Evolutionary conservation across 139 green algal genomes (phyloP), one percentile per base, ranked within the genome.

Genomic region (Ettlia oleoabundans): DNA sequence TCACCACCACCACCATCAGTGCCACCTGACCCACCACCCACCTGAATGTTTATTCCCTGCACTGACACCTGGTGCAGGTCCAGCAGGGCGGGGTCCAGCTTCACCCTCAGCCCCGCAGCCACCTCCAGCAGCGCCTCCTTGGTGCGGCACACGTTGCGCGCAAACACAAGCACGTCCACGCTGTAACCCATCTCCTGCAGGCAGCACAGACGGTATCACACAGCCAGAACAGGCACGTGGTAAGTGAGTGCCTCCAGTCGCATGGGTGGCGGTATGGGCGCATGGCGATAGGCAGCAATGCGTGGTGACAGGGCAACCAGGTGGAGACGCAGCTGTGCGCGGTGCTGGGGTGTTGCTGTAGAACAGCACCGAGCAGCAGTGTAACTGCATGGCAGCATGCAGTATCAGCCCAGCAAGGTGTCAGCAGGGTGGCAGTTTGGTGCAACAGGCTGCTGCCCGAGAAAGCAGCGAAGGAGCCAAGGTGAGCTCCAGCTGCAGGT

Each of bases 131-230:
- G 66, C 64, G 68, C n/a, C 47, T 69, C 65, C 52, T 58, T 67
- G 42, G 65, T 70, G 26, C 2, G 15, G 78, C 78, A 83, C 55
- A 70, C 65, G 66, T 83, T 83, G 43, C 26, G 28, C 18, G 26
- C 28, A 15, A 67, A 41, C 66, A 76, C 38, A 42, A 83, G 32
- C 47, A 83, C 65, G 33, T 83, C 78, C 35, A 83, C 78, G 3
- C 3, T 15, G 51, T 78, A 77, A 0, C 78, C 78, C 78, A 83
- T 69, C 38, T 58, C 41, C 76, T 82, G 76, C 76, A 8, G 64
- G 64, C 13, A 10, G 13, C 47, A 15, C 13, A n/a, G 55, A 65
- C 19, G 24, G 64, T 42, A 7, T 38, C 61, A 33, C 15, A n/a
- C 47, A 58, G 47, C 15, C 13, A 58, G 47, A 15, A 15, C 13